Conservation (phyloP, 192 early-diverging fungal genomes). For the Neocallimastix lanati region DNA sequence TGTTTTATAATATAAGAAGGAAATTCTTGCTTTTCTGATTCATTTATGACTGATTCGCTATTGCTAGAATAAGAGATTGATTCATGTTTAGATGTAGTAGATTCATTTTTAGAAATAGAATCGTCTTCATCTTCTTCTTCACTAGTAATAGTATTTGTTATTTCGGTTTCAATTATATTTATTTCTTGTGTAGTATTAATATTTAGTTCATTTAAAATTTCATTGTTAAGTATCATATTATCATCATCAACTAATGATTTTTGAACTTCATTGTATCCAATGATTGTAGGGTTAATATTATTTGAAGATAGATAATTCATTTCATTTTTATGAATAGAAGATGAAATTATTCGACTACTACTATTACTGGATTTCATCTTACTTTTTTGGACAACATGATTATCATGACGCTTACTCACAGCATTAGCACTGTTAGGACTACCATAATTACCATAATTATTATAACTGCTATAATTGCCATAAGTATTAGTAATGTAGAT, state of each 20-base stretch:
- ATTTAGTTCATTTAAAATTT: not conserved
- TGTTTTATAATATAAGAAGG: not conserved
- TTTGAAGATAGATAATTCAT: too few relatives aligned
- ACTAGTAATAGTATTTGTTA: not conserved
- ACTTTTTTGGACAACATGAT: too few relatives aligned
- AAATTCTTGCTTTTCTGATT: not conserved
- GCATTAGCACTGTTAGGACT: too few relatives aligned
- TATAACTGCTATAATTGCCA: too few relatives aligned
- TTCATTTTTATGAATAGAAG: too few relatives aligned
- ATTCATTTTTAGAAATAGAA: not conserved
- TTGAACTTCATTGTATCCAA: not conserved
- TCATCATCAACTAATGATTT: not conserved
- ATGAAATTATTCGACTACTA: too few relatives aligned
- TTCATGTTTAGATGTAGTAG: not conserved
- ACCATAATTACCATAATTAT: too few relatives aligned
- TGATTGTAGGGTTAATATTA: too few relatives aligned
- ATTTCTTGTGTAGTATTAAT: not conserved
- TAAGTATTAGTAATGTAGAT: too few relatives aligned
- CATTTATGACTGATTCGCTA: not conserved
- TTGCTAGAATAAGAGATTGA: not conserved
- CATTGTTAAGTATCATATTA: not conserved
- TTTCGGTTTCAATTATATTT: not conserved
- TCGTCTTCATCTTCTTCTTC: not conserved
- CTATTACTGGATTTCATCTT: too few relatives aligned
- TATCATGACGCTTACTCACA: too few relatives aligned